phyloP scores from a whole-genome alignment of 1,139 yeast species.

The Taiozyma sp. region DNA sequence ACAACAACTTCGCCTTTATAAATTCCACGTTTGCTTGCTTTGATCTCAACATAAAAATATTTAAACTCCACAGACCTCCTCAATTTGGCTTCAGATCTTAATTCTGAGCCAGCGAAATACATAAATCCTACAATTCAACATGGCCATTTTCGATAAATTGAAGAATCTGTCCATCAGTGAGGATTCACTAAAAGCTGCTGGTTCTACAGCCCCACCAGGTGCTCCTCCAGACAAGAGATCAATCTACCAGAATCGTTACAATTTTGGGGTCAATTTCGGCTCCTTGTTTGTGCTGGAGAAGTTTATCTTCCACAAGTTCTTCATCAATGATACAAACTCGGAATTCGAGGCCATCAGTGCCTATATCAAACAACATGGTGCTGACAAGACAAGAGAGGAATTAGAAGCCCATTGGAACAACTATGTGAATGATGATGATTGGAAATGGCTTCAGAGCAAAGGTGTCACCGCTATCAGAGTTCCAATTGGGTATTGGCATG shows the following conservation, averaged over 20 bases:
- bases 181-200: slow-evolving; percentile 15
- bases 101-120: too few relatives aligned
- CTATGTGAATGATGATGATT: slow-evolving; percentile 66
- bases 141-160: slow-evolving; percentile 11
- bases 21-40: background rate
- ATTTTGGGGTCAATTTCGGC: slow-evolving; percentile 86
- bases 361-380: slow-evolving; percentile 42
- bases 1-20: background rate
- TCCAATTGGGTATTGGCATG: slow-evolving; percentile 90
- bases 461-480: slow-evolving; percentile 75
- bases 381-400: slow-evolving; percentile 45
- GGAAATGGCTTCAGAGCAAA: slow-evolving; percentile 64
- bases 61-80: background rate
- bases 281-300: slow-evolving; percentile 77
- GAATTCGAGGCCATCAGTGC: slow-evolving; percentile 71
- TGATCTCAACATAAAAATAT: background rate
- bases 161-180: slow-evolving; percentile 7
- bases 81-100: background rate
- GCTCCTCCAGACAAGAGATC: slow-evolving; percentile 18
- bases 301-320: slow-evolving; percentile 58
- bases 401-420: slow-evolving; percentile 66
- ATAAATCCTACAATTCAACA: background rate
- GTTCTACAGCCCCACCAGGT: slow-evolving; percentile 27
- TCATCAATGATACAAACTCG: slow-evolving; percentile 46
- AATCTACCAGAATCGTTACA: slow-evolving; percentile 59